A percentile compares a stretch with the other conserved stretches of the same genome.
phyloP scores from a whole-genome alignment of 352 stramenopile species.

The Phytopythium vexans region DNA sequence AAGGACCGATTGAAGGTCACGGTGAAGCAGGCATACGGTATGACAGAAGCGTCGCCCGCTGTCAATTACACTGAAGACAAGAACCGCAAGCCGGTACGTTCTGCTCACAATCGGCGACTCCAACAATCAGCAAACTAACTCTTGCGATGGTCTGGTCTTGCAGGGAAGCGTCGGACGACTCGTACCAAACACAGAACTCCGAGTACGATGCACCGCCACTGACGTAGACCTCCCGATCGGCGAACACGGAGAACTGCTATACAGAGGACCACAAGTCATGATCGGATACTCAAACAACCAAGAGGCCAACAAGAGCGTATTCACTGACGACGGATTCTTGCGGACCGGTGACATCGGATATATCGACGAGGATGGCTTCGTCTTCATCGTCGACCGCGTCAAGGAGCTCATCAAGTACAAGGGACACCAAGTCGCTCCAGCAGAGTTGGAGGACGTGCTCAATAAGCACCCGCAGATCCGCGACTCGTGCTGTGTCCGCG shows the following conservation, averaged over 20 bases:
- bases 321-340: conserved; percentile 82
- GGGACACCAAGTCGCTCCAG: conserved; percentile 90
- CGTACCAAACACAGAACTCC: conserved; percentile 54
- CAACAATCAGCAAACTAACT: too few relatives aligned
- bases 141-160: background rate
- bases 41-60: conserved; percentile 50
- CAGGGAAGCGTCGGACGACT: conserved; percentile 49
- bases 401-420: conserved; percentile 97
- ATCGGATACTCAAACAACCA: conserved; percentile 88
- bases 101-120: too few relatives aligned
- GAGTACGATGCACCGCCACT: conserved; percentile 46
- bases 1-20: conserved; percentile 54
- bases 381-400: conserved; percentile 90
- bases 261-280: conserved; percentile 92
- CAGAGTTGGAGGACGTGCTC: conserved; percentile 90
- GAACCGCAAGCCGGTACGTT: conserved; percentile 22
- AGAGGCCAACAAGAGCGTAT: conserved; percentile 76
- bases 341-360: conserved; percentile 88
- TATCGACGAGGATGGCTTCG: conserved; percentile 89
- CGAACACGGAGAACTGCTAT: conserved; percentile 79
- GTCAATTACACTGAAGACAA: conserved; percentile 31
- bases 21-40: conserved; percentile 56
- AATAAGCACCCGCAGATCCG: conserved; percentile 74
- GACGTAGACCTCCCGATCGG: conserved; percentile 34
- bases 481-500: conserved; percentile 73